Conservation (phyloP, 177 flowering plant genomes). For the Tripterygium wilfordii region DNA sequence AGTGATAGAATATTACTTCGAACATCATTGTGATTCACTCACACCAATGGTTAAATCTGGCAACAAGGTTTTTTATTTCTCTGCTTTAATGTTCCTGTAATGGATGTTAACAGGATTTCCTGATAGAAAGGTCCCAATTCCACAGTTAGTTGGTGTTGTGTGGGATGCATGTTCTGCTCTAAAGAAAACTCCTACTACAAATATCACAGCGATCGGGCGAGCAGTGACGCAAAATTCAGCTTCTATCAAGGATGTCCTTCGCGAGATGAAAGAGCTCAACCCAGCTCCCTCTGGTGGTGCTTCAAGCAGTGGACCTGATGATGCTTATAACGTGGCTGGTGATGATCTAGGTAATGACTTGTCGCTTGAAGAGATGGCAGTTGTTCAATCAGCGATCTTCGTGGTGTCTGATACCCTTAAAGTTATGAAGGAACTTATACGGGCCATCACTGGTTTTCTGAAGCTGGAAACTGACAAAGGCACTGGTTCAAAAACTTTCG, state of each 20-base stretch:
- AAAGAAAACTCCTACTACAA: slow-evolving; percentile 71
- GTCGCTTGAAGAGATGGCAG: slow-evolving; percentile 77
- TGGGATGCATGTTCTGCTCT: slow-evolving; percentile 86
- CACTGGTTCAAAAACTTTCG: slow-evolving; percentile 18
- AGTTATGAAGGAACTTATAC: slow-evolving; percentile 70
- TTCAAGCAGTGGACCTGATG: slow-evolving; percentile 13
- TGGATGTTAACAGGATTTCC: slow-evolving; percentile 56
- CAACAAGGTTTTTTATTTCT: too few species aligned
- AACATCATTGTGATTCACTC: too few species aligned
- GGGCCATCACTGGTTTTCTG: slow-evolving; percentile 55
- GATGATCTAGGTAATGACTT: slow-evolving; percentile 69
- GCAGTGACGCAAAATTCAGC: slow-evolving; percentile 77
- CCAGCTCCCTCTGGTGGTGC: slow-evolving; percentile 32
- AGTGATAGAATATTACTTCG: too few species aligned
- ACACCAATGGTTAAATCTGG: too few species aligned
- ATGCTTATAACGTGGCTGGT: slow-evolving; percentile 32
- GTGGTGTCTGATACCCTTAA: slow-evolving; percentile 53
- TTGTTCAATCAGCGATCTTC: slow-evolving; percentile 39
- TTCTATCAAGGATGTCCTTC: slow-evolving; percentile 85
- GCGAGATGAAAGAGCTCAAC: slow-evolving; percentile 88
- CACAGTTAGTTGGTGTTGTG: slow-evolving; percentile 64
- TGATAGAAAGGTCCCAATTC: slow-evolving; percentile 36
- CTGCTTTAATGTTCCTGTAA: too few species aligned
- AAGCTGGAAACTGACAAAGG: slow-evolving; percentile 33
- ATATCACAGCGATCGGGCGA: slow-evolving; percentile 76